These are phyloP conservation scores for Talaromyces amestolkiae DNA, from an alignment of 2,329 filamentous ascomycete species.

Conservation along the genomic window DNA sequence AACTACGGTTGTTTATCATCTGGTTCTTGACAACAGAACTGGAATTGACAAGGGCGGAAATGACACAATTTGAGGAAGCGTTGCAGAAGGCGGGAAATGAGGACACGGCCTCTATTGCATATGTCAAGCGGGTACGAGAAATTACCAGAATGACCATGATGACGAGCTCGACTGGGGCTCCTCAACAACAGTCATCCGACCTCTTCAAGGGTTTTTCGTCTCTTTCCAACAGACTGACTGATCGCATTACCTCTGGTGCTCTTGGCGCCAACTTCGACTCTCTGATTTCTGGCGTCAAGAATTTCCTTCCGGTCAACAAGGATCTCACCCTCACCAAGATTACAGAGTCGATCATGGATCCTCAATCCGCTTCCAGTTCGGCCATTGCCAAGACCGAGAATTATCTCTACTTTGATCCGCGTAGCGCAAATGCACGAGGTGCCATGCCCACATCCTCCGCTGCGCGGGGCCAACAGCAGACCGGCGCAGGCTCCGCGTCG, in stretches of 20 bases:
- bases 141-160: slow-evolving; percentile 99
- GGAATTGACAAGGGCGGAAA: slow-evolving; percentile 76
- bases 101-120: slow-evolving; percentile 74
- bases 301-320: slow-evolving; percentile 92
- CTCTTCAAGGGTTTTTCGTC: slow-evolving; percentile 92
- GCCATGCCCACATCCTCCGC: slow-evolving; percentile 79
- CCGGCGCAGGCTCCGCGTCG: slow-evolving; percentile 40
- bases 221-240: slow-evolving; percentile 86
- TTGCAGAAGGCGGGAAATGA: slow-evolving; percentile 68
- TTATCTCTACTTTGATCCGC: slow-evolving; percentile 95
- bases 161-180: slow-evolving; percentile 71
- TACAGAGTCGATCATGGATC: slow-evolving; percentile 97
- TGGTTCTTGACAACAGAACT: slow-evolving; percentile 95
- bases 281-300: slow-evolving; percentile 93
- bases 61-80: slow-evolving; percentile 81
- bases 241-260: slow-evolving; percentile 89
- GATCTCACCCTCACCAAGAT: slow-evolving; percentile 97
- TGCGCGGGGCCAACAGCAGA: slow-evolving; percentile 44
- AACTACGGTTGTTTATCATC: slow-evolving; percentile 90
- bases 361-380: slow-evolving; percentile 79
- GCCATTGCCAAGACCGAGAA: slow-evolving; percentile 95
- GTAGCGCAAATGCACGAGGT: slow-evolving; percentile 86
- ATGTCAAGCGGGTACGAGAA: slow-evolving; percentile 86
- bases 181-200: slow-evolving; percentile 62
- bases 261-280: slow-evolving; percentile 86